These are phyloP conservation scores for Aspergillus sp. DNA, from an alignment of 2,329 filamentous ascomycete species.

Conservation along the genomic window DNA sequence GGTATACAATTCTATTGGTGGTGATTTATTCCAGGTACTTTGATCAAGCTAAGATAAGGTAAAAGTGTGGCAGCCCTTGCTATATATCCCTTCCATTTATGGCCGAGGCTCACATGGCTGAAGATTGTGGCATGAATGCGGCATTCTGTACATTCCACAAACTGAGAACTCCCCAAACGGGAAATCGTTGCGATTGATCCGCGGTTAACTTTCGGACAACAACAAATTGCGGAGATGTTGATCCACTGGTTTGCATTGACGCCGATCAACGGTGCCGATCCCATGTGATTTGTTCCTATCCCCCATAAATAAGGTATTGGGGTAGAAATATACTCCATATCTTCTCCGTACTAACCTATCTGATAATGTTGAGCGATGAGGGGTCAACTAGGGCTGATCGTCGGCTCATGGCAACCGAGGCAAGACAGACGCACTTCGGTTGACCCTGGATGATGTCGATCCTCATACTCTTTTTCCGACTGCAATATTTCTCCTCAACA, in stretches of 20 bases:
- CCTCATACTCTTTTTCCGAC: background rate
- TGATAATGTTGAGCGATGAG: no score
- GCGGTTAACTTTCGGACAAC: background rate
- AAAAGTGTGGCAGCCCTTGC: background rate
- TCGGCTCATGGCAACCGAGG: no score
- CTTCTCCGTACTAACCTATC: no score
- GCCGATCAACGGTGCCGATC: background rate
- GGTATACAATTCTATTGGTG: background rate
- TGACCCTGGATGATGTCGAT: background rate
- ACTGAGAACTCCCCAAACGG: conserved; percentile 8
- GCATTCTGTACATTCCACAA: background rate
- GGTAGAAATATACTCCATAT: no score
- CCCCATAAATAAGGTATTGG: no score
- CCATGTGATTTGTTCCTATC: background rate
- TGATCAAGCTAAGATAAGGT: background rate
- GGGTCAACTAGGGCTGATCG: no score
- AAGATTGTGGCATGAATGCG: conserved; percentile 2
- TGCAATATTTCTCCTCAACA: background rate
- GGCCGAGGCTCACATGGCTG: conserved; percentile 10
- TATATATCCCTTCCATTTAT: background rate
- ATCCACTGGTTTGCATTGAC: background rate
- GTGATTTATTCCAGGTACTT: background rate
- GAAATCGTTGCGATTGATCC: conserved; percentile 19
- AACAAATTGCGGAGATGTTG: background rate
- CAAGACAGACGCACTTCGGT: no score